These are phyloP conservation scores for Diaporthe sp. DNA, from an alignment of 2,329 filamentous ascomycete species.

Conservation along the genomic window DNA sequence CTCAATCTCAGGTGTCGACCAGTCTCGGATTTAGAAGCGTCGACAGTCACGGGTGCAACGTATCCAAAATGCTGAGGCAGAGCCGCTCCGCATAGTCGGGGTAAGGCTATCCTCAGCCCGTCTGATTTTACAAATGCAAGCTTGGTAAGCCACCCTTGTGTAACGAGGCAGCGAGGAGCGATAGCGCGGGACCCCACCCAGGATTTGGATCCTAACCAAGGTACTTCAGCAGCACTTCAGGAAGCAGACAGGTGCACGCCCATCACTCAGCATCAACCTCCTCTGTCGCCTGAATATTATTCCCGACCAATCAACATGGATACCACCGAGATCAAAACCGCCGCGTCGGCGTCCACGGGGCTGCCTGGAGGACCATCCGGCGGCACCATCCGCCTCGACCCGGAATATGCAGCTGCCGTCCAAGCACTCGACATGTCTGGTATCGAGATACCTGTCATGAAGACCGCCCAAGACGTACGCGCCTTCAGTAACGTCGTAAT, in stretches of 20 bases:
- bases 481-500: background rate
- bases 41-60: background rate
- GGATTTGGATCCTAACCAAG: background rate
- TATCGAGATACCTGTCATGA: conserved; percentile 8
- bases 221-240: background rate
- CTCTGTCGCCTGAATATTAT: background rate
- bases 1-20: background rate
- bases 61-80: background rate
- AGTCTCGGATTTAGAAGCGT: background rate
- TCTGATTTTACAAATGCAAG: background rate
- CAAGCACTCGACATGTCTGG: background rate
- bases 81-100: background rate
- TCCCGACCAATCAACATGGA: background rate
- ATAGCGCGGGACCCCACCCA: background rate
- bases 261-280: background rate
- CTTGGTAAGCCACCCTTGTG: conserved; percentile 1
- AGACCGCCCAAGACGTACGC: conserved; percentile 14
- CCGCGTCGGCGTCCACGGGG: background rate
- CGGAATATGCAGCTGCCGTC: conserved; percentile 16
- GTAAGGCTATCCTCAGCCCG: background rate
- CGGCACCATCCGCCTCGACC: background rate
- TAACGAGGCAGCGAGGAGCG: background rate
- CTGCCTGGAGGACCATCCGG: background rate
- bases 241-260: background rate
- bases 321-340: background rate